A percentile compares a stretch with the other conserved stretches of the same genome.
Conservation (phyloP, 139 green algal species). For the Raphidocelis subcapitata region DNA sequence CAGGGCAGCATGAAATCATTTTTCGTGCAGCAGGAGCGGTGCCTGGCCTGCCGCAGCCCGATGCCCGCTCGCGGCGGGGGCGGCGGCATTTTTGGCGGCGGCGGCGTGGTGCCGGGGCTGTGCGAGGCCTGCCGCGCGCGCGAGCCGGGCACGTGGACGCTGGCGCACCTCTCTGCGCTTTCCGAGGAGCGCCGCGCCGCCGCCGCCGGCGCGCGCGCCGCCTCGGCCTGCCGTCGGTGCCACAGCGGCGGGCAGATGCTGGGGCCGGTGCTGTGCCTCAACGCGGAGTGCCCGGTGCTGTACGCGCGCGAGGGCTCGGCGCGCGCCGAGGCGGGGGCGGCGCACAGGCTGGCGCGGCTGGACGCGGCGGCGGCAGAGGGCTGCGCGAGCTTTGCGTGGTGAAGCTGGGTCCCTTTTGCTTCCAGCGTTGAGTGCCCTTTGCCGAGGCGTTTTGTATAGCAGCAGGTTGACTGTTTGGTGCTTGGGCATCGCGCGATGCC, state of each 20-base stretch:
- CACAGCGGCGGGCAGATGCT: constrained; percentile 51
- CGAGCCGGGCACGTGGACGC: constrained; percentile 28
- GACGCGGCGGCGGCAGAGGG: not conserved
- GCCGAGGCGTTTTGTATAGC: no score
- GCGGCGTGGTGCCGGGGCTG: constrained; percentile 30
- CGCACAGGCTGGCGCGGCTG: constrained; percentile 21
- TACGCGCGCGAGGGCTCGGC: constrained; percentile 41
- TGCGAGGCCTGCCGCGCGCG: constrained; percentile 40
- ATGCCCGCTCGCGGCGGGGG: not conserved
- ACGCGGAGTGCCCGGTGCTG: constrained; percentile 65
- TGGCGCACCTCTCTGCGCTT: constrained; percentile 13
- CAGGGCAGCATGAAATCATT: constrained; percentile 17
- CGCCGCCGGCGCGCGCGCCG: not conserved
- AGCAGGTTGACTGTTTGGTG: no score
- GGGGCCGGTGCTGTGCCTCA: constrained; percentile 61
- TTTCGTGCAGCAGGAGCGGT: constrained; percentile 13
- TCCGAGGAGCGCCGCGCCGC: constrained; percentile 19
- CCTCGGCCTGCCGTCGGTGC: constrained; percentile 53
- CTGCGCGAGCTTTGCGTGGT: no score
- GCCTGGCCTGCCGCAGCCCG: constrained; percentile 7
- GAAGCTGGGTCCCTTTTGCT: no score
- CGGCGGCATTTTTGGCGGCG: not conserved
- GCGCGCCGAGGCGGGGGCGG: constrained; percentile 10
- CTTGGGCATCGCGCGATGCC: no score
- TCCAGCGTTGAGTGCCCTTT: no score